Evolutionary conservation across 2,329 filamentous ascomycete genomes (phyloP), one percentile per base, ranked within the genome.

Genomic region (Talaromyces sp.): DNA sequence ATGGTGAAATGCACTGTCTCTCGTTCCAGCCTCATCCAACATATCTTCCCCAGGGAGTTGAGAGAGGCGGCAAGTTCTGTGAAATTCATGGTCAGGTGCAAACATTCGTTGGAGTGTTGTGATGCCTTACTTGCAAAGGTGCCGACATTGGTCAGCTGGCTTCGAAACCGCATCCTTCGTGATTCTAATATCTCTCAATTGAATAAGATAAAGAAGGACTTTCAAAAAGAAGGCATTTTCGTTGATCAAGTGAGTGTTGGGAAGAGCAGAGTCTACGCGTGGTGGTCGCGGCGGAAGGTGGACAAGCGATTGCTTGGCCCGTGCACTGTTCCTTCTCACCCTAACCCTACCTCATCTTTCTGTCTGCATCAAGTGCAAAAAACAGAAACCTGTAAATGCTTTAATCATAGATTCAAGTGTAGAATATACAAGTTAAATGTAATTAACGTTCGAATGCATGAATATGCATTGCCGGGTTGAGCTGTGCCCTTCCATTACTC

Each of bases 1-100:
- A 98, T 91, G 66, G 95, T 98, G 80, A 99, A 97, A 71, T 93
- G 93, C 64, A 94, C 89, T 63, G 89, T 89, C 66, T 93, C 89
- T 79, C 96, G 87, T 79, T 94, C 92, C 39, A 99, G 86, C 69
- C 93, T 90, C 68, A 97, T 85, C 93, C 93, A 97, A 54, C 91
- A 92, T 68, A 96, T 89, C 78, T 94, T 93, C 70, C 93, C 92
- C 19, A 89, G 79, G 14, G 86, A 87, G 33, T 85, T 82, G 61
- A 89, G 81, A 5, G 87, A 89, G 14, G 86, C 85, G 13, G 85
- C 86, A 68, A 89, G 81, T 72, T 88, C 87, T 88, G 71, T 31
- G 31, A 13, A 4, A 70, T 67, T 68, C 58, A 37, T 43, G 13
- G 35, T 64, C 31, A 59, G 43, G 14, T 33, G 33, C 19, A 43